Evolutionary conservation across 495 filamentous ascomycete genomes (phyloP), one percentile per base, ranked within the genome.

Genomic region (Elaphomyces granulatus): DNA sequence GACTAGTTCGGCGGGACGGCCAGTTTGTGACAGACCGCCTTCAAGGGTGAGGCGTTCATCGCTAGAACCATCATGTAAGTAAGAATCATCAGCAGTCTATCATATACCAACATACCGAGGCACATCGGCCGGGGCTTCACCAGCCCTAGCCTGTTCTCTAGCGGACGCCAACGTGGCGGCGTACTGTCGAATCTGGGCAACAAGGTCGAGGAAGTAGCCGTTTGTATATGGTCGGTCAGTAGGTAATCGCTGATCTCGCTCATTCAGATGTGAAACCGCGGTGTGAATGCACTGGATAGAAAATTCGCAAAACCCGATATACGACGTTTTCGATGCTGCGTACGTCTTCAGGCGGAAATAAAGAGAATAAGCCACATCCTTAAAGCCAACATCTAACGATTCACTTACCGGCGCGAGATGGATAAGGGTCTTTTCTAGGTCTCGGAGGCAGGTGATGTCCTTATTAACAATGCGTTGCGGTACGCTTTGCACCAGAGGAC

Each of bases 181-280:
- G 69, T 83, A 82, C 40, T 77, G 72, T 50, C 74, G 73, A 40
- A 83, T 80, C 74, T 94, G 85, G 48, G 83, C 81, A 52, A 87
- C 71, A 40, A 94, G 78, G 66, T 96, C 88, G 53, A 94, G 75
- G 51, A 94, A 94, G 66, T 96, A 96, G 45, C 77, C 78, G 68
- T 78, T 81, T 72, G 74, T 85, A 65, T 94, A 96, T 23, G 83
- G 85, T 41, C 77, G 75, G 55, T 96, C 88, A 55, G 74, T 61
- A 32, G 83, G 80, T 45, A 81, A 72, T 33, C 77, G 80, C 53
- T 82, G 77, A 56, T 96, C 88, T 45, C 74, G 74, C 49, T 84
- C 83, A 64, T 72, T 77, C 14, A 94, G 66, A 55, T 75, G 74
- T 50, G 81, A 75, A 53, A 85, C 80, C 9, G 85, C 84, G 20